These are phyloP conservation scores for Neohortaea acidophila DNA, from an alignment of 495 filamentous ascomycete genomes.

Conservation along the genomic window DNA sequence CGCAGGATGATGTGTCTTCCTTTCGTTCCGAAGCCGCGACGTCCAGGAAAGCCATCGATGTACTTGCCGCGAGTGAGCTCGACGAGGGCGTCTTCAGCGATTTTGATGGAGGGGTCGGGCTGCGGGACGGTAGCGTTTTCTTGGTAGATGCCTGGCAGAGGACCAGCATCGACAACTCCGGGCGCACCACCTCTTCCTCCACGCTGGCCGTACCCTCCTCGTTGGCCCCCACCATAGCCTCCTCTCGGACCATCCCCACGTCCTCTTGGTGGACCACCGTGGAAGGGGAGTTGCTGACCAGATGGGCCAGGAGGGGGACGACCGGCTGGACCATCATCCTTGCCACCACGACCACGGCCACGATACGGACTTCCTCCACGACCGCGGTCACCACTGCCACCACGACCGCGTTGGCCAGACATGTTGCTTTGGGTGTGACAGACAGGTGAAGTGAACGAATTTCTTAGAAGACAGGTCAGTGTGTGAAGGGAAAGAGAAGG, in stretches of 20 bases:
- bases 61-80: not conserved
- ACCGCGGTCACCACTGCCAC: constrained; percentile 5
- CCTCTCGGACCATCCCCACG: not conserved
- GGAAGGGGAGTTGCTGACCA: not conserved
- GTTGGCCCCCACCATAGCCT: not conserved
- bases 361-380: constrained; percentile 5
- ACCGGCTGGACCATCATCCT: not conserved
- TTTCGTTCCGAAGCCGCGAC: constrained; percentile 32
- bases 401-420: constrained; percentile 7
- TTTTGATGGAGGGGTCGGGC: constrained; percentile 4
- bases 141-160: not conserved
- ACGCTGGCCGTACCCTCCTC: not conserved
- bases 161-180: constrained; percentile 1
- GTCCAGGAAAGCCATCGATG: constrained; percentile 19
- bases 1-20: constrained; percentile 28
- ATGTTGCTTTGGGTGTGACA: not conserved
- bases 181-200: not conserved
- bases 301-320: not conserved
- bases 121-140: not conserved
- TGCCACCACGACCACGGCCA: not conserved
- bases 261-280: no score
- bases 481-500: not conserved
- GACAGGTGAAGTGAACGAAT: not conserved
- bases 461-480: not conserved
- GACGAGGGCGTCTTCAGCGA: constrained; percentile 8